Evolutionary conservation across 2,329 filamentous ascomycete genomes (phyloP), one percentile per base, ranked within the genome.

Genomic region (Penicillium brevicompactum): DNA sequence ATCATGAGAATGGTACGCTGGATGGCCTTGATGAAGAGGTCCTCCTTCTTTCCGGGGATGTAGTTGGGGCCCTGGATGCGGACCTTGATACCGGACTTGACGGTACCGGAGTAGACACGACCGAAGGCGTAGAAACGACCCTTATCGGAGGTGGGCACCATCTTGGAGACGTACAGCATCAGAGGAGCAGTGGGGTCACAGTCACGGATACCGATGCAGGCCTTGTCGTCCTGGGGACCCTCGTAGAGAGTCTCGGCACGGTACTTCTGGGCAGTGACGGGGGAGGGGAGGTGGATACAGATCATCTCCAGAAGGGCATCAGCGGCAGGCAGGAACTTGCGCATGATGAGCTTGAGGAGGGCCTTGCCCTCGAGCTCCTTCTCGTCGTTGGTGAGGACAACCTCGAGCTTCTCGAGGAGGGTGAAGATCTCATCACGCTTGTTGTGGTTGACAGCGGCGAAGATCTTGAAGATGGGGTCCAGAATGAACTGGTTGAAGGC

Each of bases 101-200:
- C 94, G 77, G 92, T 97, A 90, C 94, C 94, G 70, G 94, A 84
- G 87, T 97, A 99, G 82, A 99, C 94, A 96, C 94, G 94, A 83
- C 94, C 94, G 84, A 99, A 99, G 79, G 94, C 94, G 84, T 97
- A 99, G 91, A 99, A 99, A 83, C 94, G 93, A 81, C 94, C 94
- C 89, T 97, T 97, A 77, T 99, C 94, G 72, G 92, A 95, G 70
- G 94, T 99, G 74, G 94, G 94, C 75, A 99, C 94, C 94, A 99
- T 99, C 91, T 99, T 99, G 80, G 94, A 99, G 79, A 99, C 92
- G 90, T 99, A 99, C 70, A 97, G 86, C 94, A 99, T 99, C 81
- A 99, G 94, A 73, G 93, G 91, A 78, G 86, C 94, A 85, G 96
- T 96, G 80, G 93, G 85, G 80, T 99, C 91, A 80, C 94, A 97